Evolutionary conservation across 257 asterid genomes (phyloP).

Genomic region (Plantago major): DNA sequence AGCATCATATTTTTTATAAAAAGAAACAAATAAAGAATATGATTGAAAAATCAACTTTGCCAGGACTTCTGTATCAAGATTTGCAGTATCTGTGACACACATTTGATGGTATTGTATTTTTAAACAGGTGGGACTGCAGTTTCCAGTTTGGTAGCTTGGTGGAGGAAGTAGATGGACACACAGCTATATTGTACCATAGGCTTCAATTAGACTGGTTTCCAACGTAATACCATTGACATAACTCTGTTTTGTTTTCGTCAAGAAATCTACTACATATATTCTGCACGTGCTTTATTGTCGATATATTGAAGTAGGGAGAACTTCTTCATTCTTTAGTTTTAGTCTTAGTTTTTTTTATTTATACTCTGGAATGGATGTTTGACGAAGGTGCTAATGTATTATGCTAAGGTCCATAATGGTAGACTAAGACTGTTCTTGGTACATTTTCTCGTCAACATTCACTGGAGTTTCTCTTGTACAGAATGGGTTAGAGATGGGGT

Average conservation of each 20-base stretch:
- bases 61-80: background rate
- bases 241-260: background rate
- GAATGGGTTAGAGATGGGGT: constrained; percentile 9
- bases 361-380: background rate
- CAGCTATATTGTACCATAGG: constrained; percentile 93
- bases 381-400: constrained; percentile 3
- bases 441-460: constrained; percentile 5
- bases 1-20: background rate
- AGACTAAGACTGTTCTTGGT: constrained; percentile 7
- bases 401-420: constrained; percentile 14
- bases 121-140: constrained; percentile 94
- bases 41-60: no score
- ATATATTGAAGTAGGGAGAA: no score
- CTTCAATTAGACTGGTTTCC: constrained; percentile 97
- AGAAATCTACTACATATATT: no score
- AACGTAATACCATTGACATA: constrained; percentile 37
- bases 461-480: constrained; percentile 4
- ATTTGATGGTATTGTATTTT: constrained; percentile 20
- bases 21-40: no score
- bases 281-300: no score
- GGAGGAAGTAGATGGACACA: constrained; percentile 99
- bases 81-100: constrained; percentile 4
- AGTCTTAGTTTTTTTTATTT: background rate
- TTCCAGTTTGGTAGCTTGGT: constrained; percentile 97
- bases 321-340: no score